Base-by-base conservation (phyloP, 2,329 filamentous ascomycete genomes). In the Scytalidium sp. region DNA sequence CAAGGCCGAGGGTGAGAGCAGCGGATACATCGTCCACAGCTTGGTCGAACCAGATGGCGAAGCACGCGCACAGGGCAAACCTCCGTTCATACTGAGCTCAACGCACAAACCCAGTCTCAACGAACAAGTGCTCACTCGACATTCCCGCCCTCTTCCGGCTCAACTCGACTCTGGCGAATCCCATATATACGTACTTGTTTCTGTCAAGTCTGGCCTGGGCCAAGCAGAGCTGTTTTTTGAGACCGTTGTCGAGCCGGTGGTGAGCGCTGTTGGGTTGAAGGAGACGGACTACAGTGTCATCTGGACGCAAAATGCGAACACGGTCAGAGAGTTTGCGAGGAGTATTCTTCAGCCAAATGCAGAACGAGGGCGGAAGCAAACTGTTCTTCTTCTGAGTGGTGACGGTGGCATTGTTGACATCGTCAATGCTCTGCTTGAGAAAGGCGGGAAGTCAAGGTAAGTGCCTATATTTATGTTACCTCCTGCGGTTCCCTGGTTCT, bases 381-480 rank as follows among this genome's bases (percentile, higher is more conserved):
- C 84, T 0, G 75, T 97, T 21, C 70, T 97, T 23, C 77, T 97
- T 11, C 75, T 97, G 4, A 93, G 88, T 44, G 93, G 93, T 6
- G 93, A 97, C 66, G 93, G 93, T 13, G 93, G 91, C 5, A 68
- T 96, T 2, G 79, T 91, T 17, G 93, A 97, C 59, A 73, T 94
- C 1, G 74, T 96, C 51, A 95, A 97, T 63, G 80, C 79, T 2
- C 74, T 87, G 0, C 61, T 73, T 9, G 57, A 60, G 42, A 55
- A 43, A 22, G 53, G 44, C 11, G 41, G 52, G 6, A 46, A 41
- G 22, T 54, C 58, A 43, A 56, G 49, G 64, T 66, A 59, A 6
- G 32, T 46, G 32, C 3, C 55, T 61, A 43, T 65, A 55, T 13
- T 43, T 27, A 20, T 17, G 32, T 10, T 43, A n/a, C n/a, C n/a